phyloP scores from a whole-genome alignment of 352 stramenopile genomes.

The Thraustochytrium striatum region DNA sequence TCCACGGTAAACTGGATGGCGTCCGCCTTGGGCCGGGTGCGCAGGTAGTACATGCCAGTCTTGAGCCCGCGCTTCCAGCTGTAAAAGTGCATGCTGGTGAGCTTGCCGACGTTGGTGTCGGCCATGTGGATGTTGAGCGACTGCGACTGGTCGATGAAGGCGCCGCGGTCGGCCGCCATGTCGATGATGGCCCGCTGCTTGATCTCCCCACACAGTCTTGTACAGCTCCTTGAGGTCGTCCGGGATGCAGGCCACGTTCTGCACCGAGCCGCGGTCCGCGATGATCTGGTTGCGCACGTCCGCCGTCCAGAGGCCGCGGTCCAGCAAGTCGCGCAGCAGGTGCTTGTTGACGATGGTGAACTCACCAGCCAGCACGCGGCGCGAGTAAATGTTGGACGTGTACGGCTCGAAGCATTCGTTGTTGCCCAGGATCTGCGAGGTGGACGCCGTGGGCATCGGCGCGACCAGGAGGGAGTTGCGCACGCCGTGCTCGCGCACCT shows the following conservation, averaged over 20 bases:
- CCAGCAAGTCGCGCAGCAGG: slow-evolving; percentile 93
- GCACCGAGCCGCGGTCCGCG: slow-evolving; percentile 82
- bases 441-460: slow-evolving; percentile 98
- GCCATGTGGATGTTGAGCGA: slow-evolving; percentile 98
- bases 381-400: slow-evolving; percentile 99
- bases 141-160: slow-evolving; percentile 96
- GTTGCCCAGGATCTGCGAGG: slow-evolving; percentile 97
- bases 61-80: slow-evolving; percentile 99
- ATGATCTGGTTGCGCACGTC: slow-evolving; percentile 97
- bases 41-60: slow-evolving; percentile 99
- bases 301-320: slow-evolving; percentile 90
- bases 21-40: slow-evolving; percentile 94
- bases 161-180: slow-evolving; percentile 93
- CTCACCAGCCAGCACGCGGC: slow-evolving; percentile 94
- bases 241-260: slow-evolving; percentile 73
- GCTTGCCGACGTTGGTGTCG: slow-evolving; percentile 89
- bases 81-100: slow-evolving; percentile 99
- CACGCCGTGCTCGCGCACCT: slow-evolving; percentile 89
- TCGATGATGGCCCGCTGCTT: slow-evolving; percentile 95
- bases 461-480: slow-evolving; percentile 98
- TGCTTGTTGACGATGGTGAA: slow-evolving; percentile 99
- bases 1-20: slow-evolving; percentile 99
- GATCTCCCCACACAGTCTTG: slow-evolving; percentile 99
- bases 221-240: slow-evolving; percentile 87
- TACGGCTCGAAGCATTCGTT: slow-evolving; percentile 98